A percentile compares a stretch with the other conserved stretches of the same genome.
These are phyloP conservation scores for Aspergillus sp. DNA, from an alignment of 2,329 filamentous ascomycete species.

Conservation along the genomic window DNA sequence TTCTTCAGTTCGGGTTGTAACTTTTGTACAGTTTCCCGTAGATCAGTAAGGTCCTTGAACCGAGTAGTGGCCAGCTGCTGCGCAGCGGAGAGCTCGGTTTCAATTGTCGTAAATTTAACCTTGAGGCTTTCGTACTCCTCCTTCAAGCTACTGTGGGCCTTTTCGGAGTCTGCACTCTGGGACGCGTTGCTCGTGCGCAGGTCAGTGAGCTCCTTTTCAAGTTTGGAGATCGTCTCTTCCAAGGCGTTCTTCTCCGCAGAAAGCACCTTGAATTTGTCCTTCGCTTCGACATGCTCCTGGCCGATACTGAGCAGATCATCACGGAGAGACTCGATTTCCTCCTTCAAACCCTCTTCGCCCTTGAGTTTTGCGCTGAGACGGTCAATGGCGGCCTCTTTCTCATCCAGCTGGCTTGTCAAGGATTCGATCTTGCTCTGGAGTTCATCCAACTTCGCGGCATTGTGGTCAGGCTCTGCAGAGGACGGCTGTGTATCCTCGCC, in stretches of 20 bases:
- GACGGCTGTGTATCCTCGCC: slow-evolving; percentile 19
- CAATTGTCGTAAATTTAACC: slow-evolving; percentile 65
- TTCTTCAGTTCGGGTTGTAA: slow-evolving; percentile 81
- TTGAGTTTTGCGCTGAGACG: slow-evolving; percentile 68
- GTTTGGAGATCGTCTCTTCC: slow-evolving; percentile 61
- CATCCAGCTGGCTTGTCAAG: slow-evolving; percentile 36
- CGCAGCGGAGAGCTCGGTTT: slow-evolving; percentile 81
- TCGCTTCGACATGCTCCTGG: slow-evolving; percentile 79
- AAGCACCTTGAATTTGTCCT: slow-evolving; percentile 70
- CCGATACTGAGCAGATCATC: slow-evolving; percentile 78
- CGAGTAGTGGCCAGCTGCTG: slow-evolving; percentile 82
- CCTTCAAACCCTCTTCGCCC: slow-evolving; percentile 73
- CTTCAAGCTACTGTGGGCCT: slow-evolving; percentile 56
- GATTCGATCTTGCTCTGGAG: slow-evolving; percentile 38
- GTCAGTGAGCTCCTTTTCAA: slow-evolving; percentile 69
- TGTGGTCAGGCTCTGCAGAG: slow-evolving; percentile 34
- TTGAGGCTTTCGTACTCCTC: slow-evolving; percentile 71
- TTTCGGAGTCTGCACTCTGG: slow-evolving; percentile 49
- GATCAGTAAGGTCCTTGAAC: slow-evolving; percentile 82
- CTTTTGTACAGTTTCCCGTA: slow-evolving; percentile 77
- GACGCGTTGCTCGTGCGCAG: slow-evolving; percentile 50
- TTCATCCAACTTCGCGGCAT: slow-evolving; percentile 23
- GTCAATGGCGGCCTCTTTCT: slow-evolving; percentile 72
- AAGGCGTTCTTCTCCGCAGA: slow-evolving; percentile 67
- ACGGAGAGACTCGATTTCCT: slow-evolving; percentile 81